phyloP scores from a whole-genome alignment of 768 basidiomycete genomes.

The Polyporus arcularius region DNA sequence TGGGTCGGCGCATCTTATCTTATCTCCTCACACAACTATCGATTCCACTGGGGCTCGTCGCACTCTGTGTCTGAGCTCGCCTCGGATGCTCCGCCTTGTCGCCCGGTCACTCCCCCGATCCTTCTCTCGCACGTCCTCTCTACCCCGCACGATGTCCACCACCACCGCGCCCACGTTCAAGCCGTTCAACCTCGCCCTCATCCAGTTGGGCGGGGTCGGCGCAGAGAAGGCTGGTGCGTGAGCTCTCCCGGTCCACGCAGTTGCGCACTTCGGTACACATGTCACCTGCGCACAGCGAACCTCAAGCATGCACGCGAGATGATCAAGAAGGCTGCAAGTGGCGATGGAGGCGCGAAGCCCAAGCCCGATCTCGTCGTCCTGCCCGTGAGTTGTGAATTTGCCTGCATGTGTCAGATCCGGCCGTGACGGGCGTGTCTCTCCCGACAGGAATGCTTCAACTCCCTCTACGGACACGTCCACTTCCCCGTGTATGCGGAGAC shows the following conservation, averaged over 20 bases:
- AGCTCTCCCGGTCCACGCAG: not conserved
- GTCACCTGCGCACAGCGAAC: slow-evolving; percentile 45
- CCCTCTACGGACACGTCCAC: slow-evolving; percentile 76
- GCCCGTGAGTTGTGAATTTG: slow-evolving; percentile 53
- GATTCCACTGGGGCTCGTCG: not conserved
- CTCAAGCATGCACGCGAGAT: slow-evolving; percentile 80
- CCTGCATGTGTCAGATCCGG: not conserved
- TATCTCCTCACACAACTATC: slow-evolving; percentile 3
- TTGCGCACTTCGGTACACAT: not conserved
- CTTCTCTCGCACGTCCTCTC: not conserved
- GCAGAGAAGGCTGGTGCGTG: slow-evolving; percentile 56
- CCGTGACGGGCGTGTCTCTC: not conserved
- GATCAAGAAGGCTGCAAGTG: slow-evolving; percentile 68
- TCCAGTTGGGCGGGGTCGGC: slow-evolving; percentile 83
- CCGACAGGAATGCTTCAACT: slow-evolving; percentile 83
- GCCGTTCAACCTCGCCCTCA: slow-evolving; percentile 82
- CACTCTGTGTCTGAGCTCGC: too few species aligned
- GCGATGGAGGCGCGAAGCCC: slow-evolving; percentile 33
- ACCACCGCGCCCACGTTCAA: slow-evolving; percentile 47
- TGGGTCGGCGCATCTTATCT: not conserved
- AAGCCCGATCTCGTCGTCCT: slow-evolving; percentile 84
- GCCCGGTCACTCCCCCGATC: not conserved
- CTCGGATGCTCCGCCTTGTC: slow-evolving; percentile 8
- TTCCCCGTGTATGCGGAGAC: slow-evolving; percentile 86
- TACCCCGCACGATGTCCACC: slow-evolving; percentile 19